phyloP scores from a whole-genome alignment of 371 early-diverging fungal species.

The Rhizopus sp. region DNA sequence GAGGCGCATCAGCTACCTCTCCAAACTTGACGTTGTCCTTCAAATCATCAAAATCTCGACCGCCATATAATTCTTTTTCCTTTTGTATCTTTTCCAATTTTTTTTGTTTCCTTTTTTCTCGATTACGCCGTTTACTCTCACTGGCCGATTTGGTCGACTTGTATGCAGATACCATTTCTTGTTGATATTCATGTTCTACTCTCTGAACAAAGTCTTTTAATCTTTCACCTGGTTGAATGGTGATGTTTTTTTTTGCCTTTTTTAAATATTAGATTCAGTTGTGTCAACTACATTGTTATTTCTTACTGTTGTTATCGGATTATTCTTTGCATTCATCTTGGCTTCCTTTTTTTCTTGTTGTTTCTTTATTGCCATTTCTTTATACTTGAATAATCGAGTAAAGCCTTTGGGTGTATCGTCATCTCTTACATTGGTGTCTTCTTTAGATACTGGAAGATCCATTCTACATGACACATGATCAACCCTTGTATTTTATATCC shows the following conservation, averaged over 20 bases:
- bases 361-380: constrained; percentile 38
- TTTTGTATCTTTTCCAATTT: constrained; percentile 39
- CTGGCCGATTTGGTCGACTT: constrained; percentile 36
- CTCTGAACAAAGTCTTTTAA: constrained; percentile 42
- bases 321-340: constrained; percentile 25
- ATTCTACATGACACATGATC: constrained; percentile 7
- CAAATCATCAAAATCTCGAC: constrained; percentile 56
- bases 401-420: constrained; percentile 48
- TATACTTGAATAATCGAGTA: constrained; percentile 38
- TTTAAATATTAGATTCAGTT: neutral
- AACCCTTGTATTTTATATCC: neutral
- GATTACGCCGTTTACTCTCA: constrained; percentile 39
- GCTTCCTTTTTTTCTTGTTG: constrained; percentile 34
- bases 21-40: constrained; percentile 59
- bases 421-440: constrained; percentile 10
- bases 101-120: constrained; percentile 48
- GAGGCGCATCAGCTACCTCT: constrained; percentile 61
- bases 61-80: constrained; percentile 35
- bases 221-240: constrained; percentile 46
- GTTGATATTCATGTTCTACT: constrained; percentile 40
- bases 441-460: constrained; percentile 25
- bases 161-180: constrained; percentile 28
- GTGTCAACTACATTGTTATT: neutral
- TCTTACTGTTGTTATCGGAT: constrained; percentile 4
- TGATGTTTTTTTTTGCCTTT: constrained; percentile 21